A percentile compares a stretch with the other conserved stretches of the same genome.
Conservation (phyloP, 75 land plant species). For the Chamaecyparis obtusa region DNA sequence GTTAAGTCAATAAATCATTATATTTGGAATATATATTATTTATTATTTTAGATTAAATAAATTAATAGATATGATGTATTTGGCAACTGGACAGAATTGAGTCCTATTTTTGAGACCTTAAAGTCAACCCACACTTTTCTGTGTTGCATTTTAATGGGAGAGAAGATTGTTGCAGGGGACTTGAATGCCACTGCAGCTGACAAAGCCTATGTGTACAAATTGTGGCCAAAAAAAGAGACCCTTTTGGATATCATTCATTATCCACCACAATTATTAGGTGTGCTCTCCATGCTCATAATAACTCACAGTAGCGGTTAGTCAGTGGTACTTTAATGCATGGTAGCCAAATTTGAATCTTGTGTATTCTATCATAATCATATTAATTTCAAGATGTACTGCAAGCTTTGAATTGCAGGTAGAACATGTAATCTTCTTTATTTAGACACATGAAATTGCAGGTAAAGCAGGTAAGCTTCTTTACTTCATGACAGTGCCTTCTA, state of each 20-base stretch:
- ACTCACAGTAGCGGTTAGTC: not conserved
- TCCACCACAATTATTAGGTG: not conserved
- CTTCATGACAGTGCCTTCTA: not conserved
- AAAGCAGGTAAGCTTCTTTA: not conserved
- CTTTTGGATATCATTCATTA: not conserved
- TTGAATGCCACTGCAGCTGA: not conserved
- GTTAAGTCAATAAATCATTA: not conserved
- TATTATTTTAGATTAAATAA: no score
- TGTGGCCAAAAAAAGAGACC: not conserved
- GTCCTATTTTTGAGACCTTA: not conserved
- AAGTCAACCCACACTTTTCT: not conserved
- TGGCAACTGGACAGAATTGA: not conserved
- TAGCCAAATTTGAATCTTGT: not conserved
- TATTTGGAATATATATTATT: not conserved
- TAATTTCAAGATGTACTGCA: no score
- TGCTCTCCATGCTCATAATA: not conserved
- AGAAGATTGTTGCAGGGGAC: not conserved
- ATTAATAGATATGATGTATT: no score
- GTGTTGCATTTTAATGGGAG: not conserved
- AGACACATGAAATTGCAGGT: no score
- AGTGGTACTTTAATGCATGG: not conserved
- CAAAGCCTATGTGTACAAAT: not conserved
- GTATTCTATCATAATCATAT: not conserved
- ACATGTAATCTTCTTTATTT: no score
- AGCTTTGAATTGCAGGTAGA: not conserved